Base-by-base conservation (phyloP, 129 eudicot species). In the Scalesia atractyloides region DNA sequence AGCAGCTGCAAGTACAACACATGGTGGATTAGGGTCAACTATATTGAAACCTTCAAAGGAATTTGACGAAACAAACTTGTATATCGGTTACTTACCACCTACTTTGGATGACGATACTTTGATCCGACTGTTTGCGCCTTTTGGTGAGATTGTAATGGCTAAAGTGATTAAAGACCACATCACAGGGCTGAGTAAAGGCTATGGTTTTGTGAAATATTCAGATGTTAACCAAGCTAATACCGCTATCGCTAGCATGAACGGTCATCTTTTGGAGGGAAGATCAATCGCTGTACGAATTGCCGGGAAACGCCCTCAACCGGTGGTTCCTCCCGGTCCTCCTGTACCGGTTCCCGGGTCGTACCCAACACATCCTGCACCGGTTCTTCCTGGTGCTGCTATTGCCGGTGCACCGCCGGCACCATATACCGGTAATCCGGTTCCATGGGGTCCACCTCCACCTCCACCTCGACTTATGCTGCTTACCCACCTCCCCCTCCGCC, bases 221-320 rank as follows among this genome's bases (percentile, higher is more conserved):
- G 83, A 82, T 81, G 88, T 86, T 59, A 78, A 80, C 59, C 92
- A 88, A 83, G 97, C 97, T 4, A 91, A 91, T 74, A 71, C 44
- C 51, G 97, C 97, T 66, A 91, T 86, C 78, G 76, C 85, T 48
- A 71, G 84, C 75, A 91, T 91, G 97, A 91, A 82, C 52, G 97
- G 97, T 14, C 77, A 86, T 74, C 79, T 59, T 9, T 47, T 91
- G 8, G 97, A 91, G 60, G 97, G 97, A 22, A 89, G 96, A 76
- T 69, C 86, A 24, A 88, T 91, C 57, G 97, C 96, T 46, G 97
- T 91, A 46, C 80, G 97, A 78, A 82, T 91, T 58, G 97, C 97
- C 1, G 96, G 96, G 61, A 91, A 88, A 78, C 90, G 95, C 34
- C 96, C 97, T 76, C 94, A 83, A 50, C 97, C 94, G 19, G 36